Conservation (phyloP, 768 basidiomycete species). For the Rossbeevera mucosa region DNA sequence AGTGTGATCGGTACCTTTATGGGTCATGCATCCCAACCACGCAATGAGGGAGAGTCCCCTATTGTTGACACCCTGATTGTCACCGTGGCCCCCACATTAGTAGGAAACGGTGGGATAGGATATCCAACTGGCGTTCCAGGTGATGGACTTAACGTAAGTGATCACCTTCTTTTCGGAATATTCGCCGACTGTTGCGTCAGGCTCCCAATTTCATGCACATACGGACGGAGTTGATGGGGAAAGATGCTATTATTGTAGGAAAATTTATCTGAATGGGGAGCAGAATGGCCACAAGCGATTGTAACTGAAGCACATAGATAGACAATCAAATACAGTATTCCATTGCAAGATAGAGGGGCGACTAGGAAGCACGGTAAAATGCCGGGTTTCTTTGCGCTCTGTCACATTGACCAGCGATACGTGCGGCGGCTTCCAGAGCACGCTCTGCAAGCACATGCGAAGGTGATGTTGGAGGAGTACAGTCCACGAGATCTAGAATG, state of each 20-base stretch:
- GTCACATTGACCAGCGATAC: constrained; percentile 61
- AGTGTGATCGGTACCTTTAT: constrained; percentile 60
- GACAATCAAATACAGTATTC: neutral
- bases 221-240: constrained; percentile 29
- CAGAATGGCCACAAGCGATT: neutral
- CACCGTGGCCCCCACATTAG: constrained; percentile 81
- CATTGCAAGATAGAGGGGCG: neutral
- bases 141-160: constrained; percentile 17
- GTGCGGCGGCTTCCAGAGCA: constrained; percentile 50
- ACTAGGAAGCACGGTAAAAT: constrained; percentile 32
- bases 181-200: constrained; percentile 6
- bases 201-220: constrained; percentile 27
- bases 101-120: constrained; percentile 68
- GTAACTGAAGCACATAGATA: neutral
- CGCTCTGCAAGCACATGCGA: constrained; percentile 51
- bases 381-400: constrained; percentile 53
- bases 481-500: constrained; percentile 44
- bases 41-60: constrained; percentile 9
- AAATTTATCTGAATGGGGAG: constrained; percentile 14
- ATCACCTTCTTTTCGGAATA: neutral
- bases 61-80: constrained; percentile 72
- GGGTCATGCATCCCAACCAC: constrained; percentile 7
- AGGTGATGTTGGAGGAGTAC: constrained; percentile 46
- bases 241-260: constrained; percentile 30
- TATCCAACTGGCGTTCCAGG: constrained; percentile 35